Percentiles rank a stretch among this genome's conserved stretches.
Conservation (phyloP, 768 basidiomycete species). For the Saitozyma podzolica region DNA sequence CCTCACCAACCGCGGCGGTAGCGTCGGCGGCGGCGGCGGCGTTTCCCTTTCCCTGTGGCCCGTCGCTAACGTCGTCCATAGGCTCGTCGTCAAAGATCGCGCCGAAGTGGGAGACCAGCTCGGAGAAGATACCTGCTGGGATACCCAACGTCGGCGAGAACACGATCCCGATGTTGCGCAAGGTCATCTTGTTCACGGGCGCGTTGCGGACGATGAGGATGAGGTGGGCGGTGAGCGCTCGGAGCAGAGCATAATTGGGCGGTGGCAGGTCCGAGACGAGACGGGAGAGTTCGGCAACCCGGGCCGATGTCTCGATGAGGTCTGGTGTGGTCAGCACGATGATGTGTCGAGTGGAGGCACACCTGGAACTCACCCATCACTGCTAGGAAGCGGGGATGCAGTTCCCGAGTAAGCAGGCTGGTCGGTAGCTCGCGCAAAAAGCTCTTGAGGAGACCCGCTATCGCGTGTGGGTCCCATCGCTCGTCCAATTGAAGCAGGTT, state of each 20-base stretch:
- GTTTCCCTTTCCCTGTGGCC: not conserved
- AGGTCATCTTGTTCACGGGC: conserved; percentile 91
- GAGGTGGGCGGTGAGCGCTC: conserved; percentile 90
- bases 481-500: conserved; percentile 84
- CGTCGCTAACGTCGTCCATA: conserved; percentile 23
- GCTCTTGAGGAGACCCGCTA: conserved; percentile 89
- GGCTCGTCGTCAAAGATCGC: conserved; percentile 81
- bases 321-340: conserved; percentile 58
- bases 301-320: conserved; percentile 80
- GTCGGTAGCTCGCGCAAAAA: conserved; percentile 91
- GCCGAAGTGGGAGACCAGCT: conserved; percentile 92
- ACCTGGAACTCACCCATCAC: conserved; percentile 77
- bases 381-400: conserved; percentile 84
- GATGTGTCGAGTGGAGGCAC: not conserved
- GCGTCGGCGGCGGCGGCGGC: not conserved
- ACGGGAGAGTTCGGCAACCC: conserved; percentile 79
- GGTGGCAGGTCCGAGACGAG: conserved; percentile 85
- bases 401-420: conserved; percentile 86
- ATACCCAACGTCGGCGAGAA: conserved; percentile 97
- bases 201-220: conserved; percentile 93
- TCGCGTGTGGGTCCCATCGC: conserved; percentile 96
- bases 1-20: not conserved
- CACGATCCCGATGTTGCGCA: conserved; percentile 97
- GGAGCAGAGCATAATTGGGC: conserved; percentile 88
- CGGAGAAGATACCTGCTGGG: conserved; percentile 93